Evolutionary conservation across 768 basidiomycete genomes (phyloP).

Genomic region (Leucocoprinus birnbaumii): DNA sequence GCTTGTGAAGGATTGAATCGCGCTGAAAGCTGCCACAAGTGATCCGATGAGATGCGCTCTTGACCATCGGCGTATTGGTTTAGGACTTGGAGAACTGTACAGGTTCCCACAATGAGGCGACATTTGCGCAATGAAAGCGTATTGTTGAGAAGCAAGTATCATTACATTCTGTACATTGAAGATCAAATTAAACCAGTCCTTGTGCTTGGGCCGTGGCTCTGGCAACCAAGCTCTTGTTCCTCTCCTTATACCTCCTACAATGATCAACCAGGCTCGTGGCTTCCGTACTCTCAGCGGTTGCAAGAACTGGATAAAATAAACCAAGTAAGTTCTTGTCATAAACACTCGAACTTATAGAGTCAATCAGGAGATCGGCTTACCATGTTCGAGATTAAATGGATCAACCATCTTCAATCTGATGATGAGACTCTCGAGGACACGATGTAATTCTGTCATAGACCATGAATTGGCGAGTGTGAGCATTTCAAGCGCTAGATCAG

Average conservation of each 20-base stretch:
- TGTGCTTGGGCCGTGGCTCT: neutral
- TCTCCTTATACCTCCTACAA: slow-evolving; percentile 24
- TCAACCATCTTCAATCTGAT: slow-evolving; percentile 20
- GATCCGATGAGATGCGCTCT: no score
- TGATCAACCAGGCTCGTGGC: slow-evolving; percentile 21
- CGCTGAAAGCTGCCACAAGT: no score
- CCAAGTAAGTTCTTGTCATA: no score
- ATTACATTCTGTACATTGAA: no score
- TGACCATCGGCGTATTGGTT: no score
- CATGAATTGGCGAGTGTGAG: slow-evolving; percentile 10
- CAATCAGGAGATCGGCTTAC: slow-evolving; percentile 18
- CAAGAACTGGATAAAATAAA: no score
- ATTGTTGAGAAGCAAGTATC: no score
- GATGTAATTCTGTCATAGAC: slow-evolving; percentile 4
- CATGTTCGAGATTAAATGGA: slow-evolving; percentile 23
- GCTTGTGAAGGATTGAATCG: no score
- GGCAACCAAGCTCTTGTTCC: slow-evolving; percentile 17
- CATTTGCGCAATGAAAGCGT: no score
- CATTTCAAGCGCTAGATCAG: slow-evolving; percentile 10
- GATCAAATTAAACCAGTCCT: neutral
- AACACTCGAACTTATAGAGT: neutral
- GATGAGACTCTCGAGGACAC: slow-evolving; percentile 11
- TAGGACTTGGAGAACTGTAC: no score
- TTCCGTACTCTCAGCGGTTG: slow-evolving; percentile 15
- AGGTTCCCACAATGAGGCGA: no score